Conservation (phyloP, 208 protist species). For the Jaenimonas drosophilae region DNA sequence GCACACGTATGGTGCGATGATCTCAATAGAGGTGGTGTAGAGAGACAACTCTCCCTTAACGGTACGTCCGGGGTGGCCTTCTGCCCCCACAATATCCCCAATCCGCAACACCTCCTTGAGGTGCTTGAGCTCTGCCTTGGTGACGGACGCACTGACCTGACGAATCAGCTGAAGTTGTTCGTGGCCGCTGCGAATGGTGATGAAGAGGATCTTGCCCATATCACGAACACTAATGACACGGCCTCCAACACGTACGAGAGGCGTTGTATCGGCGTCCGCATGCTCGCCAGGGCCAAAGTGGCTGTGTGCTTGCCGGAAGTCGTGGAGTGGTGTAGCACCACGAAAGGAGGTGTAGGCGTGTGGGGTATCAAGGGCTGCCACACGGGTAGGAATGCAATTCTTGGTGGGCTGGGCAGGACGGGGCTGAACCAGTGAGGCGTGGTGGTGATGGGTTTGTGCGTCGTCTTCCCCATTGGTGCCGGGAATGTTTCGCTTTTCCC, state of each 20-base stretch:
- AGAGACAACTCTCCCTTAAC: constrained; percentile 81
- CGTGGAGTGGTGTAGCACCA: constrained; percentile 24
- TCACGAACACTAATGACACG: constrained; percentile 62
- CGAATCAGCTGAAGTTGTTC: constrained; percentile 60
- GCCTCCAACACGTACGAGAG: constrained; percentile 45
- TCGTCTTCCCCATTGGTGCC: no score
- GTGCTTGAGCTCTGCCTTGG: constrained; percentile 35
- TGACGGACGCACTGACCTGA: constrained; percentile 38
- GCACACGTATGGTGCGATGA: constrained; percentile 79
- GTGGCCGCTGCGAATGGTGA: constrained; percentile 57
- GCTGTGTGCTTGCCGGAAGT: constrained; percentile 32
- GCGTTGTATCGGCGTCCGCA: constrained; percentile 1
- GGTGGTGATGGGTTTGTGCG: no score
- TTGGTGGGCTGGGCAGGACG: background rate
- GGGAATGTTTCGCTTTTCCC: no score
- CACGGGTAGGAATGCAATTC: background rate
- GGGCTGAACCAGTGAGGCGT: no score
- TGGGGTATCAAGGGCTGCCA: constrained; percentile 15
- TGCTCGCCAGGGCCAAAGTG: constrained; percentile 19
- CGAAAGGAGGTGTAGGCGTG: constrained; percentile 58
- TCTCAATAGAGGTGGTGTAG: constrained; percentile 26
- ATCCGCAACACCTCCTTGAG: constrained; percentile 34
- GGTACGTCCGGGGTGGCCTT: constrained; percentile 60
- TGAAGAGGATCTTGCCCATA: constrained; percentile 81
- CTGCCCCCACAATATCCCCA: constrained; percentile 84